Conservation (phyloP, 768 basidiomycete genomes). For the Lanmaoa pseudosensibilis region DNA sequence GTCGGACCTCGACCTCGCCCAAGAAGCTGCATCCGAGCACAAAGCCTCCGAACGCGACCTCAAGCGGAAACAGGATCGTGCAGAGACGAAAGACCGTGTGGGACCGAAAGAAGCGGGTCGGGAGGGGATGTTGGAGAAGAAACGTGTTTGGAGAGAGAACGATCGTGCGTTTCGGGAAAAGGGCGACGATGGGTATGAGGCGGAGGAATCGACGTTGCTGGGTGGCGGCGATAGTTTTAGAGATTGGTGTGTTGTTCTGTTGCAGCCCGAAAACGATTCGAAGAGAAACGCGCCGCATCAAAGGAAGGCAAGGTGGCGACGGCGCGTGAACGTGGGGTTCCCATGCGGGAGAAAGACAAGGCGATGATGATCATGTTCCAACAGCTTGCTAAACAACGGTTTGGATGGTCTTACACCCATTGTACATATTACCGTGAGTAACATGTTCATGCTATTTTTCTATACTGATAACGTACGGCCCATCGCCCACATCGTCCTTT, state of each 20-base stretch:
- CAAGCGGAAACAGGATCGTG: too few relatives aligned
- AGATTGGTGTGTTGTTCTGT: constrained; percentile 56
- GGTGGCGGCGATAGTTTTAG: constrained; percentile 78
- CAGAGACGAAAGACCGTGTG: too few relatives aligned
- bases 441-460: constrained; percentile 1
- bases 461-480: background rate
- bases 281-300: constrained; percentile 44
- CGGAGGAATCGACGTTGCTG: too few relatives aligned
- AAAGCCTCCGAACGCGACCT: too few relatives aligned
- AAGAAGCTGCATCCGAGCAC: constrained; percentile 58
- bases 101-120: too few relatives aligned
- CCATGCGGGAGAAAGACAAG: constrained; percentile 75
- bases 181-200: too few relatives aligned
- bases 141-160: too few relatives aligned
- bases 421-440: constrained; percentile 36
- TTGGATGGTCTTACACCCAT: constrained; percentile 50
- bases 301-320: constrained; percentile 52
- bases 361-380: constrained; percentile 97
- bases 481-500: too few relatives aligned
- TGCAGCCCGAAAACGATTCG: constrained; percentile 59
- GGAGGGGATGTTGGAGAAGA: too few relatives aligned
- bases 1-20: constrained; percentile 67
- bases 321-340: constrained; percentile 59
- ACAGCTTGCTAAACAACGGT: constrained; percentile 83
- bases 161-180: too few relatives aligned